Percentiles rank a stretch among this genome's conserved stretches.
Evolutionary conservation across 2,329 filamentous ascomycete species (phyloP).

Genomic region (Epichloe gansuensis): DNA sequence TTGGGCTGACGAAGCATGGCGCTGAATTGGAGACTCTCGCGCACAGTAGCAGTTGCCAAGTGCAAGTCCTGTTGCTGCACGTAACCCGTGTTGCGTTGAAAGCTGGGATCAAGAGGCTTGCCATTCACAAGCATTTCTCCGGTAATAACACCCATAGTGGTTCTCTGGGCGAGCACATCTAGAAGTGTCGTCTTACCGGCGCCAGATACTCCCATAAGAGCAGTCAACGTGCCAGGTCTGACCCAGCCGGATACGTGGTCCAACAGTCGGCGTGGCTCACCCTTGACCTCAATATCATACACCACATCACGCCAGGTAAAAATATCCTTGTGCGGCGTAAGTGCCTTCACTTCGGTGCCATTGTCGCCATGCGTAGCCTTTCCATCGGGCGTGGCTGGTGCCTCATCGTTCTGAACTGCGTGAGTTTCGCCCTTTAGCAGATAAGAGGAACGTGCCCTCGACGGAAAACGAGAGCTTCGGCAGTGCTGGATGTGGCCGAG

Average conservation of each 20-base stretch:
- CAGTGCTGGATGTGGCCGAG: slow-evolving; percentile 48
- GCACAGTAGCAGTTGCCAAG: slow-evolving; percentile 41
- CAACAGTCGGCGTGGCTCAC: slow-evolving; percentile 55
- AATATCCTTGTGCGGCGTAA: slow-evolving; percentile 39
- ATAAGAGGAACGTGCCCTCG: slow-evolving; percentile 35
- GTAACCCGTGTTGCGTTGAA: slow-evolving; percentile 55
- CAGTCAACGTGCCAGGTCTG: slow-evolving; percentile 76
- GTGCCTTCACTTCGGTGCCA: slow-evolving; percentile 14
- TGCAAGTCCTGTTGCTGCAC: slow-evolving; percentile 56
- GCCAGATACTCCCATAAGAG: slow-evolving; percentile 53
- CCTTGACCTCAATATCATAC: slow-evolving; percentile 62
- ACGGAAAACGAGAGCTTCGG: slow-evolving; percentile 58
- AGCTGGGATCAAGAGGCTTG: slow-evolving; percentile 39
- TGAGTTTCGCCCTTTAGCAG: slow-evolving; percentile 21
- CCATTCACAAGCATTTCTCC: slow-evolving; percentile 57
- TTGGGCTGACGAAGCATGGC: slow-evolving; percentile 46
- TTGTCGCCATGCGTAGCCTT: slow-evolving; percentile 7
- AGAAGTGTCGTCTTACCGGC: slow-evolving; percentile 33
- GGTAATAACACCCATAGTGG: slow-evolving; percentile 48
- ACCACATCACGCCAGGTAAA: slow-evolving; percentile 73
- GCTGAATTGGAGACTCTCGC: slow-evolving; percentile 42
- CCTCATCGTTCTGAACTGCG: slow-evolving; percentile 18
- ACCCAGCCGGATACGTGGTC: slow-evolving; percentile 81
- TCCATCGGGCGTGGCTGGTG: slow-evolving; percentile 13
- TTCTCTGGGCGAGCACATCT: slow-evolving; percentile 34